Evolutionary conservation across 257 asterid genomes (phyloP).

Genomic region (Schizonepeta tenuifolia): DNA sequence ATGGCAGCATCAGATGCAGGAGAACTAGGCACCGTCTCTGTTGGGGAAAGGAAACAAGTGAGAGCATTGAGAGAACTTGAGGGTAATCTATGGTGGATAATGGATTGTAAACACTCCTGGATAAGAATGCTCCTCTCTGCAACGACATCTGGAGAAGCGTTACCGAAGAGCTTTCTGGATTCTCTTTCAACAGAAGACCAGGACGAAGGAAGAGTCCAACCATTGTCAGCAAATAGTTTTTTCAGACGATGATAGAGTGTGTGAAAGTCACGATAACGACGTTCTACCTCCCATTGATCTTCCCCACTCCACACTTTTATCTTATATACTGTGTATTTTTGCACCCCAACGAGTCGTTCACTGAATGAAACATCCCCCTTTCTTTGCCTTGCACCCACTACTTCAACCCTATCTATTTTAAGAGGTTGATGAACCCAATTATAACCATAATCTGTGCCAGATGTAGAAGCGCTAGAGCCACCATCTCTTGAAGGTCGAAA

Average conservation of each 20-base stretch:
- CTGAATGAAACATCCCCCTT: constrained; percentile 85
- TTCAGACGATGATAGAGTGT: constrained; percentile 65
- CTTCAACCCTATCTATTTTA: constrained; percentile 73
- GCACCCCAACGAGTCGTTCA: constrained; percentile 87
- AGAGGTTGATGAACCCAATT: constrained; percentile 52
- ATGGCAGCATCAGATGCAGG: constrained; percentile 42
- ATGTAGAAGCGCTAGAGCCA: constrained; percentile 90
- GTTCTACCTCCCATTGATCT: constrained; percentile 81
- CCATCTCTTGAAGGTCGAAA: constrained; percentile 80
- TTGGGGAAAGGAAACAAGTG: constrained; percentile 65
- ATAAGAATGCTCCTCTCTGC: constrained; percentile 82
- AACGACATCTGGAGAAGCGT: constrained; percentile 74
- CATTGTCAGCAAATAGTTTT: constrained; percentile 67
- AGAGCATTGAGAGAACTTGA: constrained; percentile 55
- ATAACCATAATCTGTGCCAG: constrained; percentile 63
- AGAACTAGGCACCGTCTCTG: constrained; percentile 54
- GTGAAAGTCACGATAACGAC: constrained; percentile 85
- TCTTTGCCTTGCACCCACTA: constrained; percentile 77
- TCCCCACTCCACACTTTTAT: constrained; percentile 74
- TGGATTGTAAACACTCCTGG: constrained; percentile 88
- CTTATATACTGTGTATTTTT: constrained; percentile 72
- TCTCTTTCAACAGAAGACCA: constrained; percentile 85
- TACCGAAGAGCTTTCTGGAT: constrained; percentile 82
- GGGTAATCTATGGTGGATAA: constrained; percentile 48
- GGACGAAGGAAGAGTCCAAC: constrained; percentile 75